These are phyloP conservation scores for Pistacia atlantica DNA, from an alignment of 345 rosid genomes.

Conservation along the genomic window DNA sequence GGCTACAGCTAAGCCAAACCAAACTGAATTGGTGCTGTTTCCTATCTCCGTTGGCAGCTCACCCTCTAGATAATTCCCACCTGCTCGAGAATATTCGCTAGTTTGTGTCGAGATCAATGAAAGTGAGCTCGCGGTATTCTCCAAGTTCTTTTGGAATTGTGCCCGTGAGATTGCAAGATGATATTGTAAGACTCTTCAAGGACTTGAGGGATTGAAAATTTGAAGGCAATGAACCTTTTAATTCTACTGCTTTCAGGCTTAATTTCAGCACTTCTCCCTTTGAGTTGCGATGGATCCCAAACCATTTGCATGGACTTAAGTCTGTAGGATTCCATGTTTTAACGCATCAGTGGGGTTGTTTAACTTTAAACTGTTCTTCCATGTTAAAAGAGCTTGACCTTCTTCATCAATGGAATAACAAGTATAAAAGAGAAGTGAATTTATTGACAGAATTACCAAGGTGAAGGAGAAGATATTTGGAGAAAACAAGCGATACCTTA, in stretches of 20 bases:
- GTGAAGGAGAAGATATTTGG: constrained; percentile 37
- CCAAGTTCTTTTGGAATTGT: constrained; percentile 68
- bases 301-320: constrained; percentile 75
- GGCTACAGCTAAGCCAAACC: constrained; percentile 89
- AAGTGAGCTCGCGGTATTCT: constrained; percentile 49
- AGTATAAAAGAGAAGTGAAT: constrained; percentile 42
- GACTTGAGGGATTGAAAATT: constrained; percentile 57
- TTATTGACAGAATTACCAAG: constrained; percentile 41
- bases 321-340: constrained; percentile 61
- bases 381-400: constrained; percentile 66
- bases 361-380: constrained; percentile 53
- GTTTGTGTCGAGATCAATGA: constrained; percentile 73
- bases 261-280: constrained; percentile 45
- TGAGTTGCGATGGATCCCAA: constrained; percentile 71
- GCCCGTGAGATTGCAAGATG: constrained; percentile 77
- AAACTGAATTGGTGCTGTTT: constrained; percentile 69
- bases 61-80: constrained; percentile 87
- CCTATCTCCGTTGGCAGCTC: constrained; percentile 90
- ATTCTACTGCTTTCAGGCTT: constrained; percentile 50
- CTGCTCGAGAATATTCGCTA: constrained; percentile 55
- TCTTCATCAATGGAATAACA: constrained; percentile 65
- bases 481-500: constrained; percentile 43
- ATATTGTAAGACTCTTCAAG: constrained; percentile 57
- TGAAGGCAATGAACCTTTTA: constrained; percentile 71
- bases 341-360: constrained; percentile 51